phyloP scores from a whole-genome alignment of 805 yeast genomes.

The Barnettozyma salicaria region DNA sequence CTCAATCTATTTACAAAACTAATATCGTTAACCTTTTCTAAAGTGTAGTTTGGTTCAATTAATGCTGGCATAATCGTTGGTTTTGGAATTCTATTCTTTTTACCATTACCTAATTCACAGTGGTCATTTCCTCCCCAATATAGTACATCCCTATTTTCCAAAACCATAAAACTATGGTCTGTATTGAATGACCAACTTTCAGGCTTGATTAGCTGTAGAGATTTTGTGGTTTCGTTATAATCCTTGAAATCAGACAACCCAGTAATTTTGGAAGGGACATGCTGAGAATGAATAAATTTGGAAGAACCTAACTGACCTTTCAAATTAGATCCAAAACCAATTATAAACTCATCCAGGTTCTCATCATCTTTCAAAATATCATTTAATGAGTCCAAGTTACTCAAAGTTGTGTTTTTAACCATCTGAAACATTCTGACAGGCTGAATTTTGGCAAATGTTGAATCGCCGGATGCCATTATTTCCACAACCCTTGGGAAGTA shows the following conservation, averaged over 20 bases:
- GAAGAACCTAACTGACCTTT: conserved; percentile 85
- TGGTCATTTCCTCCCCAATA: conserved; percentile 80
- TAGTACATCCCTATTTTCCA: conserved; percentile 58
- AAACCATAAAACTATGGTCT: conserved; percentile 57
- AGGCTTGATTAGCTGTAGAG: conserved; percentile 41
- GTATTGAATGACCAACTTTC: conserved; percentile 51
- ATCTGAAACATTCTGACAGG: conserved; percentile 27
- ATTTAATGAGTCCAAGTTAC: conserved; percentile 16
- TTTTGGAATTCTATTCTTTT: conserved; percentile 48
- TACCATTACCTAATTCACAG: conserved; percentile 86
- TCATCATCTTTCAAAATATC: conserved; percentile 21
- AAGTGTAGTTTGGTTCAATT: conserved; percentile 43
- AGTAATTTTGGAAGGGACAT: conserved; percentile 54
- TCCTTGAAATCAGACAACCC: conserved; percentile 39
- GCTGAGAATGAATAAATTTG: conserved; percentile 65
- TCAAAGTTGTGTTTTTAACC: conserved; percentile 22
- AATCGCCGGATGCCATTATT: conserved; percentile 66
- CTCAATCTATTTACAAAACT: conserved; percentile 41
- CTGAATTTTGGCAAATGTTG: conserved; percentile 46
- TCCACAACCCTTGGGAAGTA: conserved; percentile 42
- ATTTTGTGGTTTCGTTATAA: conserved; percentile 42
- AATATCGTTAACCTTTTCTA: conserved; percentile 29
- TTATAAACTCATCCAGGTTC: conserved; percentile 29
- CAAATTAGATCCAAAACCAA: conserved; percentile 79
- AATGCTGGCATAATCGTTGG: conserved; percentile 52